phyloP scores from a whole-genome alignment of 495 filamentous ascomycete species.

The Penicillium antarcticum region DNA sequence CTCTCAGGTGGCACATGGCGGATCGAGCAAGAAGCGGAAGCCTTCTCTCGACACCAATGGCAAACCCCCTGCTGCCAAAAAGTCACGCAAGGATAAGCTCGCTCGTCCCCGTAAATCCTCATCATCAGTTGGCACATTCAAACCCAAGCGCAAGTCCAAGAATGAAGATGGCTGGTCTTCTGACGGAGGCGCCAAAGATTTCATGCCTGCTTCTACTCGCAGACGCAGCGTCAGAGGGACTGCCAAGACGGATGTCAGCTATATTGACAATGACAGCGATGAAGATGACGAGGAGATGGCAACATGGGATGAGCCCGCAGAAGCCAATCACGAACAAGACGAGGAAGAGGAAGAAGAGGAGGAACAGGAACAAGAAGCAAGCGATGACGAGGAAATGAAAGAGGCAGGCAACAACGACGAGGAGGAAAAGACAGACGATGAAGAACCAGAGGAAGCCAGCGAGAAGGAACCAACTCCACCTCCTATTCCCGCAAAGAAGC shows the following conservation, averaged over 20 bases:
- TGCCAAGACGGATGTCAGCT: constrained; percentile 38
- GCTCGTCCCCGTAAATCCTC: constrained; percentile 38
- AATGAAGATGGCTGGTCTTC: constrained; percentile 43
- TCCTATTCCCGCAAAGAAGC: constrained; percentile 15
- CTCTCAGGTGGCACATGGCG: constrained; percentile 21
- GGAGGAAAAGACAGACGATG: constrained; percentile 19
- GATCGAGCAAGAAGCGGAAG: constrained; percentile 45
- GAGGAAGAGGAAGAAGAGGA: constrained; percentile 15
- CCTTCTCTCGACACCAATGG: constrained; percentile 28
- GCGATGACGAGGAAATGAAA: constrained; percentile 22
- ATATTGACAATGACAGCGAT: constrained; percentile 54
- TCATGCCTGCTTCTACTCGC: constrained; percentile 25
- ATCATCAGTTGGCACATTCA: constrained; percentile 30
- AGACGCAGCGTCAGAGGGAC: constrained; percentile 41
- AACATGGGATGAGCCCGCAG: constrained; percentile 23
- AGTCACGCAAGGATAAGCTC: constrained; percentile 35
- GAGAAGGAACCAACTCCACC: constrained; percentile 25
- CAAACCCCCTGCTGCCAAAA: constrained; percentile 40
- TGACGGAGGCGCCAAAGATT: constrained; percentile 28
- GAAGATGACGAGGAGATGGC: constrained; percentile 54
- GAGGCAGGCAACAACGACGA: constrained; percentile 21
- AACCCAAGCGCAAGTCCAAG: constrained; percentile 36
- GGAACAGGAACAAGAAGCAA: constrained; percentile 22
- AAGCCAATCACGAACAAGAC: constrained; percentile 35
- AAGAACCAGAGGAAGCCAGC: constrained; percentile 19